These are phyloP conservation scores for Thamnidium elegans DNA, from an alignment of 192 early-diverging fungal species.

Conservation along the genomic window DNA sequence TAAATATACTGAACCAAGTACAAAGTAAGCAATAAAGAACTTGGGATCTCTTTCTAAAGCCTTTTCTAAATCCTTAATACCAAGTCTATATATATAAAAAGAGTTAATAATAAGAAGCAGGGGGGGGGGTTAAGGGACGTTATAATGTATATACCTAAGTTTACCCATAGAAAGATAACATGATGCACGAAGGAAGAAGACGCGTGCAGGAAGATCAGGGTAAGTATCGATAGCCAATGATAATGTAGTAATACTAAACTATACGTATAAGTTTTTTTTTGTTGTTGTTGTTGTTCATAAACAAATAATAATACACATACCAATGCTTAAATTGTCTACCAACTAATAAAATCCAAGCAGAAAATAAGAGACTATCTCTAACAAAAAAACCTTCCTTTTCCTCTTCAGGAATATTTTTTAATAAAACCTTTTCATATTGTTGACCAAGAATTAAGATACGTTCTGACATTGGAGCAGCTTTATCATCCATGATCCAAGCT, in stretches of 20 bases:
- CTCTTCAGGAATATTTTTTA: constrained; percentile 36
- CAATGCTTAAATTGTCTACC: constrained; percentile 59
- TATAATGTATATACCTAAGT: constrained; percentile 33
- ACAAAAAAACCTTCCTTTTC: constrained; percentile 42
- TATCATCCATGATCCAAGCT: constrained; percentile 61
- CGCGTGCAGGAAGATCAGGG: constrained; percentile 47
- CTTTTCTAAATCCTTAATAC: constrained; percentile 33
- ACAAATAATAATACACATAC: constrained; percentile 17
- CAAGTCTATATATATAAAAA: constrained; percentile 13
- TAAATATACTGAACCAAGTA: constrained; percentile 40
- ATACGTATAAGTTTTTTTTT: neutral
- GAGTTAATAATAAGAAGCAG: neutral
- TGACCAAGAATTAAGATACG: constrained; percentile 58
- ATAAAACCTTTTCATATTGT: constrained; percentile 54
- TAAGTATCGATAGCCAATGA: constrained; percentile 54
- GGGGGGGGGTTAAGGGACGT: neutral
- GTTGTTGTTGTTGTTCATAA: no score
- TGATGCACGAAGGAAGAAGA: constrained; percentile 51
- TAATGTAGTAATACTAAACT: constrained; percentile 48
- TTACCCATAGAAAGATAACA: constrained; percentile 49
- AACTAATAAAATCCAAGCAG: constrained; percentile 53
- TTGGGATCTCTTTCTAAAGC: constrained; percentile 23
- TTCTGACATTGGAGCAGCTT: constrained; percentile 57
- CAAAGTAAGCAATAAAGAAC: constrained; percentile 31
- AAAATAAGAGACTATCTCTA: constrained; percentile 37